A percentile compares a stretch with the other conserved stretches of the same genome.
These are phyloP conservation scores for Mucor piriformis DNA, from an alignment of 371 early-diverging fungal genomes.

Conservation along the genomic window DNA sequence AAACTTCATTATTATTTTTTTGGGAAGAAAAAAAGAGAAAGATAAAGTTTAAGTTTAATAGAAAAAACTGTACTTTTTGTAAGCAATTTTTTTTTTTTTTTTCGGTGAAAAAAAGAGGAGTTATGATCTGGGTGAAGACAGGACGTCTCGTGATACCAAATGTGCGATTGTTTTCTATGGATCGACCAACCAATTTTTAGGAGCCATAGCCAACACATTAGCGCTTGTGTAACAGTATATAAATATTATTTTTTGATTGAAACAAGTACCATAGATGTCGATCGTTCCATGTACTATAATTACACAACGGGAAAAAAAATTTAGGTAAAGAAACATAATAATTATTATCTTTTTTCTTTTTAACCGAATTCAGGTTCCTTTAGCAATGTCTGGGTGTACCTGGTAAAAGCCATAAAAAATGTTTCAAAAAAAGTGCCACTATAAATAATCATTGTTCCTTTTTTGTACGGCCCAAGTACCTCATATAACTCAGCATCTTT, in stretches of 20 bases:
- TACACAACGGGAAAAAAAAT: too few relatives aligned
- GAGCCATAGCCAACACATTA: background rate
- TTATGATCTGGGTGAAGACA: constrained; percentile 9
- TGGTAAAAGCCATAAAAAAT: background rate
- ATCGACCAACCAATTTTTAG: constrained; percentile 9
- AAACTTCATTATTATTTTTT: constrained; percentile 18
- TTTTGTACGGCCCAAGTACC: background rate
- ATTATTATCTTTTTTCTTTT: too few relatives aligned
- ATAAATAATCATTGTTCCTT: constrained; percentile 8
- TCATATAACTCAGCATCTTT: background rate
- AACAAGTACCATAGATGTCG: background rate
- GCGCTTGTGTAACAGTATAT: constrained; percentile 1
- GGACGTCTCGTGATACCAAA: constrained; percentile 16
- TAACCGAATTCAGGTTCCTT: too few relatives aligned
- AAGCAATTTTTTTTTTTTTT: constrained; percentile 2
- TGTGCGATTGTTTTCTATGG: background rate
- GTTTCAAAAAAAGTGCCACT: background rate
- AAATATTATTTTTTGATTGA: background rate
- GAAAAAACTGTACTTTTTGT: background rate
- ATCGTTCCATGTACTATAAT: too few relatives aligned
- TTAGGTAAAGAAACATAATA: too few relatives aligned
- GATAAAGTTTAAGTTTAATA: constrained; percentile 1
- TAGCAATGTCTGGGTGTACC: too few relatives aligned
- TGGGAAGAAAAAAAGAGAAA: background rate
- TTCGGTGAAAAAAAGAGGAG: constrained; percentile 1